Base-by-base conservation (phyloP, 345 rosid species). In the Camelina sativa region DNA sequence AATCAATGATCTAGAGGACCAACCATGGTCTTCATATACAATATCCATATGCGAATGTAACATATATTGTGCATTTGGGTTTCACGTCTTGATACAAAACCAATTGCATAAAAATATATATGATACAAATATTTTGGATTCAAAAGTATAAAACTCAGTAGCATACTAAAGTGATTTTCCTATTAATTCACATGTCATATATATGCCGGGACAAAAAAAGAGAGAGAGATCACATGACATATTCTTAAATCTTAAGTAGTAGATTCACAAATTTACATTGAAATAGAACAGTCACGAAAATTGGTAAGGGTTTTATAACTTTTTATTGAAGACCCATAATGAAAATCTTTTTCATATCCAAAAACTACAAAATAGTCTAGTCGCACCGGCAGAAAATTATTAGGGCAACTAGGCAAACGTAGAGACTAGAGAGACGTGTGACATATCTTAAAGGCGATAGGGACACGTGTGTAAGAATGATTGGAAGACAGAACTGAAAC, bases 381-480 rank as follows among this genome's bases (percentile, higher is more conserved):
- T 53, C 71, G 43, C 74, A 76, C 69, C 64, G 69, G 64, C 79
- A 68, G 41, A 9, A 17, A 46, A 63, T 62, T 63, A 63, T 63
- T 70, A 2, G 76, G 61, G 61, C 76, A 69, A 46, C 50, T 41
- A 34, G 65, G 57, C 32, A 34, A 65, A 65, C 10, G 65, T n/a
- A 76, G 28, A 23, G 25, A 23, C 25, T 23, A 23, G 61, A 62
- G 48, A 69, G 56, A 52, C 32, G 63, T 69, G 59, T 23, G 60
- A 70, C 44, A 70, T 76, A 56, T 63, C 54, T 28, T 48, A 37
- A 70, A 65, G 53, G 9, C 54, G 67, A 70, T 76, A 76, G 72
- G 52, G 37, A 37, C 65, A 76, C 80, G 72, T 76, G 80, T 71
- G 3, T 4, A 0, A 8, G 9, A 37, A 28, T 38, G 61, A 76